phyloP scores from a whole-genome alignment of 352 stramenopile species.

The Phytophthora multivora region DNA sequence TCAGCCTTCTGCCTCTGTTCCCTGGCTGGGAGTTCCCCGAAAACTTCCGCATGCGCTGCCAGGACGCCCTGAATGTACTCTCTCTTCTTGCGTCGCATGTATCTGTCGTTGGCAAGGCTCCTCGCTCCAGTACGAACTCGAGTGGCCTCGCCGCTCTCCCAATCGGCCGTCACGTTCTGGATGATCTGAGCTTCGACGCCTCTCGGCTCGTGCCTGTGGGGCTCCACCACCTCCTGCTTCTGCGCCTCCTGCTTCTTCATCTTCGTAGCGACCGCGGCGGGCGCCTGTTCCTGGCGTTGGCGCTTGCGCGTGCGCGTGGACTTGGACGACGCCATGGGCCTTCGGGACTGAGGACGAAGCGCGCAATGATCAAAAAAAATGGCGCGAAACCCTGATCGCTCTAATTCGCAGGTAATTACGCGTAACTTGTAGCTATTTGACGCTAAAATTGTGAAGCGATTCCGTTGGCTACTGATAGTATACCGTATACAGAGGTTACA shows the following conservation, averaged over 20 bases:
- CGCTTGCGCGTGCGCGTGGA: neutral
- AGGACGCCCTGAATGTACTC: slow-evolving; percentile 26
- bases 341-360: slow-evolving; percentile 1
- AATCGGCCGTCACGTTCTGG: slow-evolving; percentile 2
- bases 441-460: too few species aligned
- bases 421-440: too few species aligned
- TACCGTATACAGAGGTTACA: neutral
- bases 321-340: slow-evolving; percentile 6
- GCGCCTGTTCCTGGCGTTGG: neutral
- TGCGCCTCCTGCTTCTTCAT: neutral
- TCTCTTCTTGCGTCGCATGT: slow-evolving; percentile 36
- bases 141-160: slow-evolving; percentile 2
- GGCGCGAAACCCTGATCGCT: neutral
- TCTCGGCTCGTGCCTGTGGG: neutral
- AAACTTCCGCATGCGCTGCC: neutral
- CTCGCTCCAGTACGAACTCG: neutral
- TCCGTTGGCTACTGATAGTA: neutral
- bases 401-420: too few species aligned
- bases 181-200: neutral
- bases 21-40: neutral
- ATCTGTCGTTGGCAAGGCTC: slow-evolving; percentile 14
- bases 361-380: slow-evolving; percentile 12
- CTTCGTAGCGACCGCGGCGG: neutral
- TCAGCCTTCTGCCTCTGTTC: neutral
- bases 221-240: neutral